phyloP scores from a whole-genome alignment of 352 stramenopile genomes.

The Globisporangium spiculum region DNA sequence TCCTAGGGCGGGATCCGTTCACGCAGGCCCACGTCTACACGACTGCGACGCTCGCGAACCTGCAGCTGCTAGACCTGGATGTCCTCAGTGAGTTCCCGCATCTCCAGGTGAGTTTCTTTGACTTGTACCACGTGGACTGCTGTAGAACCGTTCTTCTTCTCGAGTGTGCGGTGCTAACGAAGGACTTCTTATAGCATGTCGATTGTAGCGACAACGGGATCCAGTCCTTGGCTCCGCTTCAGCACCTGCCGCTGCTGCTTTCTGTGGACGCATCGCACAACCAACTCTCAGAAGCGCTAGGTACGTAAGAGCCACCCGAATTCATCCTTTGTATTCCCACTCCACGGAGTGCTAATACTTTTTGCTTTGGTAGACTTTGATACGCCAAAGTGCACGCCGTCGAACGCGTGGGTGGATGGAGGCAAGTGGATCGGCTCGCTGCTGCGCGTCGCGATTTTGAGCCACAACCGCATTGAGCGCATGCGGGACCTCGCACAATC shows the following conservation, averaged over 20 bases:
- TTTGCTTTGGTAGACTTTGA: constrained; percentile 41
- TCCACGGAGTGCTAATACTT: not conserved
- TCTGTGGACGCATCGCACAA: constrained; percentile 61
- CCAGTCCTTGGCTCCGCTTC: constrained; percentile 36
- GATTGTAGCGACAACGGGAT: constrained; percentile 52
- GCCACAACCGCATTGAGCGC: constrained; percentile 45
- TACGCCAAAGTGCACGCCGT: constrained; percentile 48
- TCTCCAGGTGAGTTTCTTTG: constrained; percentile 41
- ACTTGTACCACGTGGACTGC: not conserved
- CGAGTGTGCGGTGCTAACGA: not conserved
- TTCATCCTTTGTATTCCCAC: not conserved
- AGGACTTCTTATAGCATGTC: constrained; percentile 37
- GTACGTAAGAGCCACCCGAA: not conserved
- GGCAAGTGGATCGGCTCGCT: constrained; percentile 62
- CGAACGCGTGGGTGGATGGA: constrained; percentile 56
- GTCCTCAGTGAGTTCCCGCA: constrained; percentile 45
- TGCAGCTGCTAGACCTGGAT: constrained; percentile 42
- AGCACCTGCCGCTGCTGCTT: constrained; percentile 49
- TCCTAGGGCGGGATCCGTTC: constrained; percentile 64
- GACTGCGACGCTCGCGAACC: constrained; percentile 37
- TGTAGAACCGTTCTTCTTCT: not conserved
- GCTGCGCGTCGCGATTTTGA: constrained; percentile 48
- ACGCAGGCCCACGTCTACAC: constrained; percentile 63
- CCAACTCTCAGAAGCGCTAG: constrained; percentile 48
- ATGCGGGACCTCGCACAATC: constrained; percentile 48